These are phyloP conservation scores for Teratosphaeria zuluensis DNA, from an alignment of 2,329 filamentous ascomycete genomes.

Conservation along the genomic window DNA sequence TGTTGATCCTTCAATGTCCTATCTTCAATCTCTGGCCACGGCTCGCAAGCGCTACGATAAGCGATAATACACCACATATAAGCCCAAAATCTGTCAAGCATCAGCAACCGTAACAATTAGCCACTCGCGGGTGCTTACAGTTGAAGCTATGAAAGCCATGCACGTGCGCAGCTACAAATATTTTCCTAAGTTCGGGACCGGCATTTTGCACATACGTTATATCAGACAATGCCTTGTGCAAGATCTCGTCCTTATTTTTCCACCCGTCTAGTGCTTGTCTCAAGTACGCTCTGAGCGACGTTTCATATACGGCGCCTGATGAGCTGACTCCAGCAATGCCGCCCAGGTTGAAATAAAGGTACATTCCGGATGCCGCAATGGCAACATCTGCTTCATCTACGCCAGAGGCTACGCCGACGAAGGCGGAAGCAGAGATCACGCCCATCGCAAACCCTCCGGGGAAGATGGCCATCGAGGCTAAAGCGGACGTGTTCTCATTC, in stretches of 20 bases:
- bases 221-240: neutral
- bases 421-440: slow-evolving; percentile 36
- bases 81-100: neutral
- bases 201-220: neutral
- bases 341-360: slow-evolving; percentile 36
- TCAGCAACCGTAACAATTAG: neutral
- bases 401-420: slow-evolving; percentile 41
- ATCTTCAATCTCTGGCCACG: neutral
- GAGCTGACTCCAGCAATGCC: slow-evolving; percentile 31
- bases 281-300: slow-evolving; percentile 26
- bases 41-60: neutral
- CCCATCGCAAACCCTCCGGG: slow-evolving; percentile 47
- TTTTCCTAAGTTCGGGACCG: neutral
- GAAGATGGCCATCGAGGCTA: slow-evolving; percentile 51
- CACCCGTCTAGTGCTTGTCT: slow-evolving; percentile 21
- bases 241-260: slow-evolving; percentile 20
- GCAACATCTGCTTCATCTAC: slow-evolving; percentile 39
- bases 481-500: slow-evolving; percentile 48
- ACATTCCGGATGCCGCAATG: slow-evolving; percentile 41
- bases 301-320: slow-evolving; percentile 29
- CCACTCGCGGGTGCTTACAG: neutral
- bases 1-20: neutral
- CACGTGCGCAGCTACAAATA: neutral
- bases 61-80: neutral
- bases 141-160: neutral